Evolutionary conservation across 257 asterid species (phyloP).

Genomic region (Solanum chaucha): DNA sequence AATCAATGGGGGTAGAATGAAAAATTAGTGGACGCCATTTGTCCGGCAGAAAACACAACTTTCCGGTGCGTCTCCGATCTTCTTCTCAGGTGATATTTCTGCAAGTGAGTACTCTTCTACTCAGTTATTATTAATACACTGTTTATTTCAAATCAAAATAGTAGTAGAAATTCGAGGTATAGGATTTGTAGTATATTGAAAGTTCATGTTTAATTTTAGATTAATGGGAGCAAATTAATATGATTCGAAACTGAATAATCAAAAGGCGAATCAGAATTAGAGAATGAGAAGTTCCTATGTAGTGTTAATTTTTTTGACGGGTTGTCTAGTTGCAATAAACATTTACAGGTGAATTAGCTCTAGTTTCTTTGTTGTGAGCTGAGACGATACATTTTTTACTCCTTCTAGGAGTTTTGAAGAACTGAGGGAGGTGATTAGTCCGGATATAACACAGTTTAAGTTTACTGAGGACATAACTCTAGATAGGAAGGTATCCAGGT

Average conservation of each 20-base stretch:
- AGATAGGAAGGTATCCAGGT: not conserved
- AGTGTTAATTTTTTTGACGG: not conserved
- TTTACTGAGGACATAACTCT: not conserved
- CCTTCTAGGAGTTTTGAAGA: not conserved
- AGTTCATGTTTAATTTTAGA: not conserved
- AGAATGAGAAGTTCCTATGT: not conserved
- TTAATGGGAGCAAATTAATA: not conserved
- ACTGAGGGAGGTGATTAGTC: not conserved
- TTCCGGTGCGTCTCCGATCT: not conserved
- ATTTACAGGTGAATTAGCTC: not conserved
- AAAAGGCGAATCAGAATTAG: not conserved
- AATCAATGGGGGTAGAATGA: not conserved
- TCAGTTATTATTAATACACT: not conserved
- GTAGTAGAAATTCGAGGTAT: not conserved
- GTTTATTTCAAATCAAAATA: not conserved
- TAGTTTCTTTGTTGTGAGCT: not conserved
- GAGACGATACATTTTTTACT: not conserved
- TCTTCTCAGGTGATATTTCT: not conserved
- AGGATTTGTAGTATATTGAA: not conserved
- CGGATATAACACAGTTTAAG: not conserved
- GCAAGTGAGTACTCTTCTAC: not conserved
- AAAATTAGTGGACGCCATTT: not conserved
- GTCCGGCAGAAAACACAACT: not conserved
- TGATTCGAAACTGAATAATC: not conserved
- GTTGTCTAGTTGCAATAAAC: not conserved